Base-by-base conservation (phyloP, 2,329 filamentous ascomycete species). In the Penicillium brasilianum region DNA sequence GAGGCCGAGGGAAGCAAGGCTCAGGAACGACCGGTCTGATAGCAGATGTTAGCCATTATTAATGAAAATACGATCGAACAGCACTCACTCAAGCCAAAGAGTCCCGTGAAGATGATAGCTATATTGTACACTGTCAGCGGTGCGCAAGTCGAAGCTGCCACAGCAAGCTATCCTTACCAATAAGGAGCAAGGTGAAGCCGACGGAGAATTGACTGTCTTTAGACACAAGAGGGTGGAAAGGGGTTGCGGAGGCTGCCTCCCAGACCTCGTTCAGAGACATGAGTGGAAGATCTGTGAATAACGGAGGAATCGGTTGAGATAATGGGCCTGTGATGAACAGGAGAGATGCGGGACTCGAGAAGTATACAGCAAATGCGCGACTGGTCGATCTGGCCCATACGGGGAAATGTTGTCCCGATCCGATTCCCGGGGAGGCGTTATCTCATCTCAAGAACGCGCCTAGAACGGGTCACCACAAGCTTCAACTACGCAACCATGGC, bases 171-270 rank as follows among this genome's bases (percentile, higher is more conserved):
- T 55, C 76, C 69, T 60, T 65, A 78, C 91, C 91, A 62, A 89
- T 74, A 32, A 92, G 74, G 62, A 97, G 84, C 62, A 97, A 85
- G 58, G 83, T 76, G 79, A 93, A 94, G 73, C 88, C 93, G 67
- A 97, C 83, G 69, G 86, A 81, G 82, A 97, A 95, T 71, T 98
- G 95, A 76, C 83, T 88, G 74, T 88, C 86, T 83, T 98, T 98
- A 77, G 86, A 85, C 72, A 98, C 81, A 60, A 87, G 76, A 64
- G 94, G 93, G 71, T 88, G 80, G 82, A 95, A 98, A 65, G 93
- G 92, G 82, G 88, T 91, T 85, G 88, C 87, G 80, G 91, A 87
- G 82, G 93, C 91, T 85, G 92, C 91, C 85, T 96, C 90, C 94
- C 94, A 98, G 82, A 96, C 86, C 79, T 95, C 88, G 81, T 90